Conservation (phyloP, 805 yeast genomes). For the Yarrowia sp. region DNA sequence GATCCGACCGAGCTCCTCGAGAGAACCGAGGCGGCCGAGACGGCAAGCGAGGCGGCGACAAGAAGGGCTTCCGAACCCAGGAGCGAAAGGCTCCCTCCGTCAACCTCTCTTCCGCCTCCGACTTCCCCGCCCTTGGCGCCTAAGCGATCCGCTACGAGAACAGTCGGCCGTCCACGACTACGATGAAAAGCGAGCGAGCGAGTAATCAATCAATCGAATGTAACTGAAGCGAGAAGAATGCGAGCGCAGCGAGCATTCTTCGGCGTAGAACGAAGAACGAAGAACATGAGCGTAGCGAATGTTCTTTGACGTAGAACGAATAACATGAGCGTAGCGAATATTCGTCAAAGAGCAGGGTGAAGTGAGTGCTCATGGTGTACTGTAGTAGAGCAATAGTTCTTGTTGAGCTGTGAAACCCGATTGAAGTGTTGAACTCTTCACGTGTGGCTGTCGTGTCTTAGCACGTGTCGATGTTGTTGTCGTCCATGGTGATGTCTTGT, state of each 20-base stretch:
- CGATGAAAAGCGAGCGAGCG: not conserved
- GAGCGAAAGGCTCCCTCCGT: constrained; percentile 37
- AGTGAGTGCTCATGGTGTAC: not conserved
- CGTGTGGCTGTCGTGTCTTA: too few species aligned
- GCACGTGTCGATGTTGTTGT: too few species aligned
- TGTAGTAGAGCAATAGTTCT: too few species aligned
- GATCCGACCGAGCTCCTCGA: constrained; percentile 27
- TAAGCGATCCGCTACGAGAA: constrained; percentile 17
- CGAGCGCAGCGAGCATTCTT: too few species aligned
- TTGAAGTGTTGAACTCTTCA: too few species aligned
- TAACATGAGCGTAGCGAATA: too few species aligned
- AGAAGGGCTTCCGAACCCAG: constrained; percentile 38
- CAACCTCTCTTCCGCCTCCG: constrained; percentile 33
- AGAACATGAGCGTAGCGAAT: too few species aligned
- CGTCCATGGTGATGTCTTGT: too few species aligned
- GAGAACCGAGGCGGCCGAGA: constrained; percentile 33
- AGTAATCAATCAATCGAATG: constrained; percentile 1
- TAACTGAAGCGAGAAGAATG: not conserved
- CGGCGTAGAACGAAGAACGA: too few species aligned
- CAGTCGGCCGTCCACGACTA: not conserved
- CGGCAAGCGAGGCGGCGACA: constrained; percentile 38
- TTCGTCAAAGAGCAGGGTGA: too few species aligned
- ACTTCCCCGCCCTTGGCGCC: constrained; percentile 36
- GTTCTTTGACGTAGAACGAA: too few species aligned
- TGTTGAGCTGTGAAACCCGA: too few species aligned